phyloP scores from a whole-genome alignment of 106 monocot species.

The Apostasia ramifera region DNA sequence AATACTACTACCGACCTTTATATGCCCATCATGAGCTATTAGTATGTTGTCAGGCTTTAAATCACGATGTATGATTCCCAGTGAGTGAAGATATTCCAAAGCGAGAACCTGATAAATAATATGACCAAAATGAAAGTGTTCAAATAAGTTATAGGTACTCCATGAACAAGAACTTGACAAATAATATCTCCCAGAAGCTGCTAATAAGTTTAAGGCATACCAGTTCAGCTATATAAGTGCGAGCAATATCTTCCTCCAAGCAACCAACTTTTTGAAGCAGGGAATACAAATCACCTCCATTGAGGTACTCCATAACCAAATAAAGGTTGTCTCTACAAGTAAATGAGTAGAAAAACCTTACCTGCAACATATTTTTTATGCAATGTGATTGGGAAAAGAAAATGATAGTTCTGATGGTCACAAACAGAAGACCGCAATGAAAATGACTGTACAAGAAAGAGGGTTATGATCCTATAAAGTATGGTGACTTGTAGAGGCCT shows the following conservation, averaged over 20 bases:
- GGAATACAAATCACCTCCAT: slow-evolving; percentile 75
- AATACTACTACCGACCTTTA: slow-evolving; percentile 40
- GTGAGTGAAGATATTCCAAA: slow-evolving; percentile 67
- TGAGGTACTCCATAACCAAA: slow-evolving; percentile 73
- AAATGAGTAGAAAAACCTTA: slow-evolving; percentile 64
- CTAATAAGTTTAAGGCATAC: slow-evolving; percentile 25
- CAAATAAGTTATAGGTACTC: neutral
- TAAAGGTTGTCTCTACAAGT: slow-evolving; percentile 66
- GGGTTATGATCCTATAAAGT: too few relatives aligned
- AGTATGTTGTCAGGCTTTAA: slow-evolving; percentile 74
- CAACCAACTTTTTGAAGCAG: slow-evolving; percentile 61
- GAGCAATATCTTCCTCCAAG: slow-evolving; percentile 54
- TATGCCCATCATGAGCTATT: slow-evolving; percentile 68
- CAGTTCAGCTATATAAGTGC: slow-evolving; percentile 66
- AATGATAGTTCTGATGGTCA: neutral
- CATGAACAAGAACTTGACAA: neutral
- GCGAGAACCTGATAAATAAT: slow-evolving; percentile 55
- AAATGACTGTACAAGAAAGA: too few relatives aligned
- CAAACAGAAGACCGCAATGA: too few relatives aligned
- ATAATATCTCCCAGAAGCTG: neutral
- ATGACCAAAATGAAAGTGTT: neutral
- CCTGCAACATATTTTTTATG: slow-evolving; percentile 5
- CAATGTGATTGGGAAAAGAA: neutral
- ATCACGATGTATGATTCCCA: slow-evolving; percentile 65
- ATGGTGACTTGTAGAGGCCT: too few relatives aligned